Base-by-base conservation (phyloP, 2,329 filamentous ascomycete species). In the Zelopaecilomyces penicillatus region DNA sequence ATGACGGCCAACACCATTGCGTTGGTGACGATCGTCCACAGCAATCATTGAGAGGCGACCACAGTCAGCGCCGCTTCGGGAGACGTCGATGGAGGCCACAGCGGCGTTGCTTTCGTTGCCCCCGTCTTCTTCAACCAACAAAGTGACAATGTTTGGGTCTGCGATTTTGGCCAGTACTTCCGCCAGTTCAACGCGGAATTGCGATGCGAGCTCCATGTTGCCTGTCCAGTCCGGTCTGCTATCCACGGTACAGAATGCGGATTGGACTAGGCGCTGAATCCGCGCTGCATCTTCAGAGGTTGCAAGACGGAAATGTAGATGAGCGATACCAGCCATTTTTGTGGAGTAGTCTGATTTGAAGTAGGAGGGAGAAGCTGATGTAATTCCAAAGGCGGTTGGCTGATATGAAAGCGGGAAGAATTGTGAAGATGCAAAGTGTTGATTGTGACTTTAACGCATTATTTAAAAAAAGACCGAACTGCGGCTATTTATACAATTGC, bases 121-220 rank as follows among this genome's bases (percentile, higher is more conserved):
- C 3, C 32, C 32, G 19, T 19, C 3, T 19, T 43, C 39, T 7
- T 38, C 9, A 29, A 57, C 61, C 29, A 64, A 54, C 3, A 68
- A 42, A n/a, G 63, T 54, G 0, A 44, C 57, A 6, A 54, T 52
- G 12, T 64, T 52, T 0, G 57, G 52, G 0, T 51, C 52, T 10
- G 41, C 38, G 40, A 70, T 65, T 4, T 67, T 76, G 8, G 83
- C 78, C 0, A 79, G 79, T 19, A 73, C 61, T 57, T 84, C 78
- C 46, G 82, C 76, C 55, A 87, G 83, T 41, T 75, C 73, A 2
- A 84, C 83, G 3, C 76, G 83, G 64, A 87, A 87, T 41, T 73
- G 80, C 8, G 83, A 85, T 37, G 78, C 85, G 6, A 89, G 73
- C 76, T 57, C 57, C 31, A 60, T 53, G 43, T 65, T 54, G 4